A percentile compares a stretch with the other conserved stretches of the same genome.
Conservation (phyloP, 2,329 filamentous ascomycete species). For the Apiospora hydei region DNA sequence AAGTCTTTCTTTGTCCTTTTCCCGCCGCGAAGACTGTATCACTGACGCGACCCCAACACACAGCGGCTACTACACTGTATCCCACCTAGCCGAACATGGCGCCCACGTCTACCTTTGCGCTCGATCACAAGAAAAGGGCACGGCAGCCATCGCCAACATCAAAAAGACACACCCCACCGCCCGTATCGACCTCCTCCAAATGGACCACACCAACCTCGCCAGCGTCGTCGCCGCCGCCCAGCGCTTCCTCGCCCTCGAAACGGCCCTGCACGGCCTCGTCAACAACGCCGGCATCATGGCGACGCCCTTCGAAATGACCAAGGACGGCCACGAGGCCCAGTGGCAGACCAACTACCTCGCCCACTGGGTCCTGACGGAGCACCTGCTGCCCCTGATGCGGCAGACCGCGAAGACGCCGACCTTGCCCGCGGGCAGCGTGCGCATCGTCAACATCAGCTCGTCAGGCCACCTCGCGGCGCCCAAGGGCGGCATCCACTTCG, state of each 20-base stretch:
- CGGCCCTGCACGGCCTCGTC: slow-evolving; percentile 43
- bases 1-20: background rate
- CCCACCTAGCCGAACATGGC: slow-evolving; percentile 45
- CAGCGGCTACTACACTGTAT: slow-evolving; percentile 46
- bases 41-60: slow-evolving; percentile 29
- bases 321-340: slow-evolving; percentile 47
- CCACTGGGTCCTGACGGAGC: slow-evolving; percentile 50
- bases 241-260: slow-evolving; percentile 39
- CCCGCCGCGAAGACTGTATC: background rate
- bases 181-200: slow-evolving; percentile 43
- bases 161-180: slow-evolving; percentile 41
- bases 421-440: slow-evolving; percentile 34
- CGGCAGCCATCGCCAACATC: slow-evolving; percentile 42
- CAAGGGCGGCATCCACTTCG: slow-evolving; percentile 37
- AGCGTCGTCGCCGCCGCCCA: slow-evolving; percentile 46
- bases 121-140: slow-evolving; percentile 45
- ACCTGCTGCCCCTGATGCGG: slow-evolving; percentile 47
- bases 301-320: slow-evolving; percentile 42
- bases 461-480: slow-evolving; percentile 38
- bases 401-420: slow-evolving; percentile 37
- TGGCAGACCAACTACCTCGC: slow-evolving; percentile 53
- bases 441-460: slow-evolving; percentile 41
- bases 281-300: slow-evolving; percentile 44
- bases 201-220: slow-evolving; percentile 45
- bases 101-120: slow-evolving; percentile 51